Percentiles rank a stretch among this genome's conserved stretches.
Conservation (phyloP, 345 rosid genomes). For the Eucalyptus pauciflora region DNA sequence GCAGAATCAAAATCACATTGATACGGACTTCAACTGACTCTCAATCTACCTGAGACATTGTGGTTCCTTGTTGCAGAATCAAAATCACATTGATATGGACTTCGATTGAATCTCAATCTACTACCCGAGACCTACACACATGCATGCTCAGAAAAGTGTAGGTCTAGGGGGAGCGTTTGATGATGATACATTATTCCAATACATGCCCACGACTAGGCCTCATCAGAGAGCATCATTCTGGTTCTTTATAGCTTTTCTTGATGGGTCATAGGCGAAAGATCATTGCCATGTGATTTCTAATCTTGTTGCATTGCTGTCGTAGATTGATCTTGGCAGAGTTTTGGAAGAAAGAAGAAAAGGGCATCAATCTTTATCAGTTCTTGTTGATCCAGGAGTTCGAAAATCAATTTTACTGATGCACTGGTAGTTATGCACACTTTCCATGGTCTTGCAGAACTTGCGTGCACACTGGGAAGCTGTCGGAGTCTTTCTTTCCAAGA, state of each 20-base stretch:
- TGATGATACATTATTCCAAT: neutral
- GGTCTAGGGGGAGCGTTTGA: neutral
- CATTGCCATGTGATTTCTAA: neutral
- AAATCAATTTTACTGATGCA: neutral
- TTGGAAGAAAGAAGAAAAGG: neutral
- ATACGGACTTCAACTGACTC: neutral
- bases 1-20: neutral
- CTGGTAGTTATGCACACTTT: neutral
- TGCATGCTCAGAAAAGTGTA: neutral
- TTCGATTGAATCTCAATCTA: neutral
- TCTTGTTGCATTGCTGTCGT: neutral
- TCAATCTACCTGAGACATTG: neutral
- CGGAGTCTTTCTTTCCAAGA: neutral
- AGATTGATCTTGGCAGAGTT: neutral
- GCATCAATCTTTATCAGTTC: neutral
- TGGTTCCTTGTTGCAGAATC: neutral
- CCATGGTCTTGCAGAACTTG: neutral
- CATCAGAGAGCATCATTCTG: neutral
- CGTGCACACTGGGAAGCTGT: neutral
- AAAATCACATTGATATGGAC: neutral
- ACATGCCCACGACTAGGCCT: neutral
- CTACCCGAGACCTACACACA: neutral
- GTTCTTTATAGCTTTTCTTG: neutral
- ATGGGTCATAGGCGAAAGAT: neutral
- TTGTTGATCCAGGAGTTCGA: neutral